Evolutionary conservation across 108 stramenopile genomes (phyloP), one percentile per base, ranked within the genome.

Genomic region (Heterococcus sp.): DNA sequence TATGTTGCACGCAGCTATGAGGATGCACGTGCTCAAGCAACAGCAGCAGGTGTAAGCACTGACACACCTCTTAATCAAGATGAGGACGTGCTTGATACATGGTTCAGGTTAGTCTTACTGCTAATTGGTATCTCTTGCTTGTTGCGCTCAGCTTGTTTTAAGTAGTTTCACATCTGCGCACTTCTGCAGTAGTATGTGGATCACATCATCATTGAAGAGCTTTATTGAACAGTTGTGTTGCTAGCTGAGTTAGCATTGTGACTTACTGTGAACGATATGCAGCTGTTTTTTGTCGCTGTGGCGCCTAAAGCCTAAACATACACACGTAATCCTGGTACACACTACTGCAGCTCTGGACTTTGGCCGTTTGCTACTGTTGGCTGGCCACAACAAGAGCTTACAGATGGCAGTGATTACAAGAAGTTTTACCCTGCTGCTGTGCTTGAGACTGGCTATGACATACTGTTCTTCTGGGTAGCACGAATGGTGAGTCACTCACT

Each of bases 401-500:
- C 31, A 0, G 72, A 38, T 11, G 80, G 38, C 32, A 35, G 27
- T 1, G 80, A 82, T 46, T 65, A 73, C 34, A 36, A 71, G 0
- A 75, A 89, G 40, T 96, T 95, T 83, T 99, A 96, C 77, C 96
- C 98, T 32, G 90, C 92, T 29, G 91, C 95, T 1, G 93, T 91
- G 72, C 88, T 99, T 72, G 98, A 99, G 86, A 99, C 98, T 1
- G 98, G 98, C 26, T 95, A 96, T 75, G 98, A 99, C 88, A 99
- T 99, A 76, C 78, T 99, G 3, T 99, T 99, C 88, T 99, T 99
- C 84, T 99, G 98, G 98, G 98, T 99, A n/a, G 98, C 98, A 35
- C 46, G 46, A 8, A 58, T 58, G 46, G 46, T 58, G 46, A 8
- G 46, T 58, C n/a, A n/a, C n/a, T n/a, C n/a, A n/a, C n/a, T n/a